Base-by-base conservation (phyloP, 495 filamentous ascomycete species). In the Lichenothelia convexa region DNA sequence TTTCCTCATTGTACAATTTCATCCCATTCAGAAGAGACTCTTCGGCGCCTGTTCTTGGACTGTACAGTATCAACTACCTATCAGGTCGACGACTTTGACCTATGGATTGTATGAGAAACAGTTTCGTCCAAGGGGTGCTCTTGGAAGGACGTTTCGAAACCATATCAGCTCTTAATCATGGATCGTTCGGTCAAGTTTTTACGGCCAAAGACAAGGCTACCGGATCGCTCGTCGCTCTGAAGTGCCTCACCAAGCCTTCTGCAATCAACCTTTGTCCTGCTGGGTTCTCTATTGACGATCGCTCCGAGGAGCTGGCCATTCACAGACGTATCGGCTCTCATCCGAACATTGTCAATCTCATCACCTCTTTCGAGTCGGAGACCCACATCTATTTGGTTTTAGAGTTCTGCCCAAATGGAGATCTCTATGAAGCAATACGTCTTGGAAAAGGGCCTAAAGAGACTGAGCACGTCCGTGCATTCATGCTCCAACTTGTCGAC, bases 101-200 rank as follows among this genome's bases (percentile, higher is more conserved):
- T 35, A 60, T 60, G 57, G 57, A 58, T 31, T 60, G 57, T 40
- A 55, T 60, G 57, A 51, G 57, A 37, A 53, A 57, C 44, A 42
- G 50, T 32, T 56, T 60, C 31, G 33, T 43, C 21, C 43, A 52
- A 39, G 57, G 57, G 41, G 55, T 49, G 39, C 36, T 60, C 30
- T 51, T 60, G 24, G 53, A 51, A 41, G 54, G 46, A 45, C 85
- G 91, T 39, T 97, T 89, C 56, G 69, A 78, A 56, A 87, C 83
- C 27, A 63, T 93, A 50, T 80, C 84, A 48, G 85, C 86, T 26
- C 80, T 97, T 61, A 95, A 97, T 52, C 82, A 94, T 68, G 89
- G 89, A 47, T 97, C 89, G 18, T 97, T 94, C 53, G 89, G 89
- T 44, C 85, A 92, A 79, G 89, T 97, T 45, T 93, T 92, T 58